Conservation (phyloP, 2,329 filamentous ascomycete species). For the Knufia petricola region DNA sequence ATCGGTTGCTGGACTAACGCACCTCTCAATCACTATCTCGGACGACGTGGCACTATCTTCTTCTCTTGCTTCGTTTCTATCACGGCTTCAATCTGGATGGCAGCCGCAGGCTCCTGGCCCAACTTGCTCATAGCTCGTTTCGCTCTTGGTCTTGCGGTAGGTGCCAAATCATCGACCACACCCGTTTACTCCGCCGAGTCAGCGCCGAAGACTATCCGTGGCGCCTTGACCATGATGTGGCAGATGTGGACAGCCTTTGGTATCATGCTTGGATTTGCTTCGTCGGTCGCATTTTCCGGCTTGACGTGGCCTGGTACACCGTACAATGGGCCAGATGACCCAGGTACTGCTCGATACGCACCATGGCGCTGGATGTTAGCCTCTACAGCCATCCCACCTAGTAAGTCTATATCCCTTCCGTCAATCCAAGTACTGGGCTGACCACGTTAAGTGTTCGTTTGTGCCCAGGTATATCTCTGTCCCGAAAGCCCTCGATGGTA, state of each 20-base stretch:
- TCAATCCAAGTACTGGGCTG: too few species aligned
- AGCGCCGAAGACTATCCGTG: conserved; percentile 23
- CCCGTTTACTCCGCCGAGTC: conserved; percentile 27
- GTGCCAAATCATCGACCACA: conserved; percentile 24
- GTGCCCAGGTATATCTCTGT: conserved; percentile 45
- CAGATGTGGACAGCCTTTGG: conserved; percentile 36
- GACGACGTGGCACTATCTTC: conserved; percentile 26
- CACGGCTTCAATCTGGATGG: conserved; percentile 25
- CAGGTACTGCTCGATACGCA: conserved; percentile 45
- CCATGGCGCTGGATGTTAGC: conserved; percentile 54
- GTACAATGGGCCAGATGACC: conserved; percentile 34
- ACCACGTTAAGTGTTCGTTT: conserved; percentile 34
- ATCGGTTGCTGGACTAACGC: conserved; percentile 31
- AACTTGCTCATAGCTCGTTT: conserved; percentile 24
- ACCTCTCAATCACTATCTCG: conserved; percentile 25
- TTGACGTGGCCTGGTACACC: not conserved
- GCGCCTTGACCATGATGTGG: conserved; percentile 26
- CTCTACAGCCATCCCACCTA: conserved; percentile 54
- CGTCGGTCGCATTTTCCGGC: conserved; percentile 49
- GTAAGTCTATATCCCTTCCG: too few species aligned
- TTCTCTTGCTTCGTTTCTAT: conserved; percentile 26
- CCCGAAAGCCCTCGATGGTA: conserved; percentile 28
- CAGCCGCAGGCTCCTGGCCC: conserved; percentile 24
- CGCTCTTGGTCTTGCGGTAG: conserved; percentile 26
- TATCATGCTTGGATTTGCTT: conserved; percentile 43